Evolutionary conservation across 805 yeast genomes (phyloP), one percentile per base, ranked within the genome.

Genomic region (Saccharomycopsis selenospora): DNA sequence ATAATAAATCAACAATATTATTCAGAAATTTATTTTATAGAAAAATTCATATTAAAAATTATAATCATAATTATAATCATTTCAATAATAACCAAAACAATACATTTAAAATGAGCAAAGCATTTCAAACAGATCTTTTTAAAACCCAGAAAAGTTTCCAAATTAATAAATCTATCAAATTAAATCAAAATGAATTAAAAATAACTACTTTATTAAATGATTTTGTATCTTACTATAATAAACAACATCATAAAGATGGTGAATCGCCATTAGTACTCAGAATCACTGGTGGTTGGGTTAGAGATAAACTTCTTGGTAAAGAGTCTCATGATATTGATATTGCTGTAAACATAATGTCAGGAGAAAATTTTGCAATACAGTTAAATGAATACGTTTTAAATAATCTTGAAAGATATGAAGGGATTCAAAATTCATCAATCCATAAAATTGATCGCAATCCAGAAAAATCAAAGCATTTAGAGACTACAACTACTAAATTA

Each of bases 281-380:
- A 52, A 85, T 93, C 56, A 90, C 97, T 0, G 99, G 99, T 29
- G 99, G 99, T 0, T 91, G 99, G 99, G 99, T 93, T 2, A 75
- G 99, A 57, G 99, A 93, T 64, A 93, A 93, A 66, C 68, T 93
- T 25, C 68, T 93, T 26, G 95, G 95, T 0, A 72, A 74, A 42
- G 79, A 77, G 20, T 81, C 91, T 38, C 80, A 91, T 60, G 99
- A 93, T 63, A 70, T 93, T 26, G 99, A 93, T 59, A 86, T 93
- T 43, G 97, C 97, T 4, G 79, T 93, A 43, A 89, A 93, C 63
- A 72, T 72, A 47, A 66, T 87, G 59, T 77, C 95, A 0, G 99
- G 99, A 0, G 89, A 85, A 58, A 80, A 79, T 28, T 91, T 93
- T 66, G 96, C 95, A 1, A 69, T 70, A 27, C 75, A 75, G 11